Base-by-base conservation (phyloP, 352 stramenopile species). In the Globisporangium barbulae region DNA sequence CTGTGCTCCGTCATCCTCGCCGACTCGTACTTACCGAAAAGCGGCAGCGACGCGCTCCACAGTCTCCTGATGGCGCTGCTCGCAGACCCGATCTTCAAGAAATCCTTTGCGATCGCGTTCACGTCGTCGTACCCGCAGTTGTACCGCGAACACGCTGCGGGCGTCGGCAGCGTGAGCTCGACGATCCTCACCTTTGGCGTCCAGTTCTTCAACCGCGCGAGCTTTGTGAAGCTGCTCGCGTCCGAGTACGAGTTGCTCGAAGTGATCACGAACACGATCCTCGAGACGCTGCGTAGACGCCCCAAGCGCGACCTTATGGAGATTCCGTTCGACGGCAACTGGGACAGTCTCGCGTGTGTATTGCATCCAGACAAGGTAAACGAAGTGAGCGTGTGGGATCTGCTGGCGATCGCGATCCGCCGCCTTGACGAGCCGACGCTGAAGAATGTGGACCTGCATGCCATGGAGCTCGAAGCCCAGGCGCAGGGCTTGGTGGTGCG, bases 141-240 rank as follows among this genome's bases (percentile, higher is more conserved):
- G 25, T 94, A 92, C 77, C 80, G 75, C 56, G 84, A 94, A 55
- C 91, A 89, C 55, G 79, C 83, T 2, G 70, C 79, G 0, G 86
- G 86, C 33, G 72, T 92, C n/a, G 86, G 86, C 21, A 91, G 74
- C 35, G 85, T 81, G 21, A 87, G 69, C 12, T 97, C 98, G 57
- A 98, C 90, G 28, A 96, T 96, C 63, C 72, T 96, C 45, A 83
- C 84, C 22, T 93, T 99, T 52, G 94, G 83, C 37, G 97, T 99
- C 5, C 97, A 99, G 74, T 99, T 99, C 64, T 91, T 99, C 64
- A 99, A 99, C 71, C 91, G 97, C n/a, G 90, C 94, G 33, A 97
- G 90, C 7, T 99, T 99, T 74, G 96, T 99, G 19, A 87, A 88
- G 65, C 74, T 90, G 2, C 59, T 94, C n/a, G 81, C 91, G 25